These are phyloP conservation scores for Microthyrium microscopicum DNA, from an alignment of 2,329 filamentous ascomycete species.

Conservation along the genomic window DNA sequence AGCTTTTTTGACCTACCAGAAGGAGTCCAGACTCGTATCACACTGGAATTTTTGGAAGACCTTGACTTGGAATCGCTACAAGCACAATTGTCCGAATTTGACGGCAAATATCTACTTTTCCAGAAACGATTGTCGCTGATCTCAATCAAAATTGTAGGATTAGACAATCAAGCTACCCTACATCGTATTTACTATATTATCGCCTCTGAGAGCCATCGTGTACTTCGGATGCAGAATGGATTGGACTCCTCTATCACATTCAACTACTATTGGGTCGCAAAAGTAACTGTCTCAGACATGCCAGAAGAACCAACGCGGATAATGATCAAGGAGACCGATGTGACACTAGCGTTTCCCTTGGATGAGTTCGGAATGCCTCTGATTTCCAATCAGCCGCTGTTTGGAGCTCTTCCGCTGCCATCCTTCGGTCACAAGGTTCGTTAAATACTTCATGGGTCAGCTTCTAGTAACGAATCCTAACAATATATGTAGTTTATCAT, in stretches of 20 bases:
- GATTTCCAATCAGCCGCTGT: conserved; percentile 11
- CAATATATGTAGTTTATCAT: conserved; percentile 12
- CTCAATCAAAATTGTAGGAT: conserved; percentile 1
- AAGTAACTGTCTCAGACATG: not conserved
- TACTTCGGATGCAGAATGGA: too few relatives aligned
- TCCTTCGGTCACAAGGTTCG: conserved; percentile 12
- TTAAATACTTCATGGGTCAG: too few relatives aligned
- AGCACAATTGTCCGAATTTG: not conserved
- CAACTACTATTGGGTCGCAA: conserved; percentile 1
- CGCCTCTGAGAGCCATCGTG: too few relatives aligned
- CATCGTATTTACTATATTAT: too few relatives aligned
- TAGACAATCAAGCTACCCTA: too few relatives aligned
- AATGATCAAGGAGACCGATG: conserved; percentile 1
- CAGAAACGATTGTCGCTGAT: conserved; percentile 6
- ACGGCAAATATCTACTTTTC: conserved; percentile 6
- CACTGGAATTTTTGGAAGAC: conserved; percentile 3
- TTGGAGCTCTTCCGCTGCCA: conserved; percentile 11
- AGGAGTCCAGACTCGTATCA: conserved; percentile 12
- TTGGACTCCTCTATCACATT: not conserved
- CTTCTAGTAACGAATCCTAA: too few relatives aligned
- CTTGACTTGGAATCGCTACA: not conserved
- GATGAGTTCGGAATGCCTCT: conserved; percentile 3
- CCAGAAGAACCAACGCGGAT: not conserved
- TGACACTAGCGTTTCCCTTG: conserved; percentile 15
- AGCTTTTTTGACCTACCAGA: conserved; percentile 7